Base-by-base conservation (phyloP, 768 basidiomycete genomes). In the Suillus alpinus region DNA sequence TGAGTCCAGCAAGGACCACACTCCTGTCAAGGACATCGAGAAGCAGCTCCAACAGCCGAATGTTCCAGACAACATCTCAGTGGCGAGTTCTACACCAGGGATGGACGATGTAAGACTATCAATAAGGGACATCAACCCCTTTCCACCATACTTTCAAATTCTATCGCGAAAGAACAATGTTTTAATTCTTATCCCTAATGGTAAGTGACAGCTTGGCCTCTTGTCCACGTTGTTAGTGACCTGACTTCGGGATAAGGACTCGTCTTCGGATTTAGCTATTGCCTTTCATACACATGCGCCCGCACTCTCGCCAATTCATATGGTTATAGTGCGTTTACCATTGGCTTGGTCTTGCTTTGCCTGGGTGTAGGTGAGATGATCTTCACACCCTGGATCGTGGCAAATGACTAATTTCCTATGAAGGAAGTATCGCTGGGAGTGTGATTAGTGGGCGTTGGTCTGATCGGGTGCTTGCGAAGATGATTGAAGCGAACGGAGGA, bases 331-430 rank as follows among this genome's bases (percentile, higher is more conserved):
- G 77, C 94, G 0, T 76, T 95, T 4, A 77, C 84, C 47, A 84
- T 89, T 53, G 94, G 94, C 4, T 72, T 94, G 26, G 85, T 93
- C 10, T 81, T 94, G 5, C 81, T 97, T 8, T 74, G 88, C 0
- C 89, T 86, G 65, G 94, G 94, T 50, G 64, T 83, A 18, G 89
- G 90, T 86, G 59, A 39, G 80, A 4, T 8, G 4, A 67, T 49
- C 8, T 34, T 62, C 18, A 2, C 53, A 36, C 20, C 16, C 8
- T 37, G 36, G 20, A 46, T 58, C 49, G n/a, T 26, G 14, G 14
- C 40, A 58, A 13, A 31, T 14, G 43, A 16, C 26, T 29, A 39
- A 59, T 4, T 29, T 37, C 14, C 20, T 18, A 47, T 49, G n/a
- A 40, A 74, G 86, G 86, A 7, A 79, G 76, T 62, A 74, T 86